A percentile compares a stretch with the other conserved stretches of the same genome.
Conservation (phyloP, 805 yeast species). For the Metschnikowia baotianmanensis region DNA sequence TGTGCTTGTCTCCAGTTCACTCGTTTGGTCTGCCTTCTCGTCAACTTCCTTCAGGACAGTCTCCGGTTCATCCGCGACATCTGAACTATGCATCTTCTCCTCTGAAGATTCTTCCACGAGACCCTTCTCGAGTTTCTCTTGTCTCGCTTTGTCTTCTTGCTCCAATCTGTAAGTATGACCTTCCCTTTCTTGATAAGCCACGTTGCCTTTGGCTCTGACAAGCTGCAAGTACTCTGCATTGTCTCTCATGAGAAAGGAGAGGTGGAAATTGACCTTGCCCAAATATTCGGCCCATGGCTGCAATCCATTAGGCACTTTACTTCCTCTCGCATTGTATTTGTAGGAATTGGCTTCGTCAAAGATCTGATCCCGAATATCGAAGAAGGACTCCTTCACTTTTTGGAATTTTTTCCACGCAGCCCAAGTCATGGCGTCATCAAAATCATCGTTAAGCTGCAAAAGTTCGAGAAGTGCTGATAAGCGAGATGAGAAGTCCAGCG, state of each 20-base stretch:
- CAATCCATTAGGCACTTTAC: conserved; percentile 37
- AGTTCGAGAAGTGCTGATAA: conserved; percentile 48
- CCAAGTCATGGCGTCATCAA: conserved; percentile 24
- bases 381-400: conserved; percentile 51
- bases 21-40: too few species aligned
- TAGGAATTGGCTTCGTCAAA: conserved; percentile 28
- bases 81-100: not conserved
- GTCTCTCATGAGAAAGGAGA: conserved; percentile 53
- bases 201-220: conserved; percentile 43
- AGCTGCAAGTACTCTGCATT: conserved; percentile 45
- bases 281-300: conserved; percentile 33
- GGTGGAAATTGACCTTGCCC: conserved; percentile 41
- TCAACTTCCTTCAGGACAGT: not conserved
- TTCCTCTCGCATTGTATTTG: conserved; percentile 17
- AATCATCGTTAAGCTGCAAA: conserved; percentile 13
- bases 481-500: conserved; percentile 61
- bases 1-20: not conserved
- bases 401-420: conserved; percentile 52
- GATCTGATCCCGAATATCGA: conserved; percentile 53
- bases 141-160: conserved; percentile 3
- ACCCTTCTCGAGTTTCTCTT: conserved; percentile 3
- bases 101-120: not conserved
- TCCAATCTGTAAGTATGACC: conserved; percentile 12
- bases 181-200: conserved; percentile 42
- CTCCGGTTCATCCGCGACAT: not conserved